These are phyloP conservation scores for Aaosphaeria arxii DNA, from an alignment of 2,329 filamentous ascomycete genomes.

Conservation along the genomic window DNA sequence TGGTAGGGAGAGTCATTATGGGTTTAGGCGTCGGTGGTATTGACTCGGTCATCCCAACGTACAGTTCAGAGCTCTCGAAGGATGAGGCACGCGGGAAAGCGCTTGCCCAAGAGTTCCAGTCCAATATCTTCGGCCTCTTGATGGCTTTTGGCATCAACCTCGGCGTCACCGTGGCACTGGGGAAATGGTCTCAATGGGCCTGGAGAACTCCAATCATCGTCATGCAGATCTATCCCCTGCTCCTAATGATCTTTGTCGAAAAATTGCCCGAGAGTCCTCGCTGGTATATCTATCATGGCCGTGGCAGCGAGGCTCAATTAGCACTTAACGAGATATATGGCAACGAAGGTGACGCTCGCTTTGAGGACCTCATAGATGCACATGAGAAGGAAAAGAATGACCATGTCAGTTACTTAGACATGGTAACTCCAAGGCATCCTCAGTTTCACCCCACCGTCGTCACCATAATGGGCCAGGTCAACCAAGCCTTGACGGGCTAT, in stretches of 20 bases:
- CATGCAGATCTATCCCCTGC: slow-evolving; percentile 59
- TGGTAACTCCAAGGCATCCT: slow-evolving; percentile 53
- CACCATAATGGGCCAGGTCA: slow-evolving; percentile 62
- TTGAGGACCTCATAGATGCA: slow-evolving; percentile 50
- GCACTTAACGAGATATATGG: slow-evolving; percentile 51
- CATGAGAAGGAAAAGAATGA: slow-evolving; percentile 51
- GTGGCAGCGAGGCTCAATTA: slow-evolving; percentile 49
- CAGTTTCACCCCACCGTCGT: slow-evolving; percentile 62
- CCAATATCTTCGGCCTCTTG: slow-evolving; percentile 61
- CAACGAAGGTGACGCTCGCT: slow-evolving; percentile 47
- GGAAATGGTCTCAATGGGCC: slow-evolving; percentile 58
- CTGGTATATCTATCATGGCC: slow-evolving; percentile 55
- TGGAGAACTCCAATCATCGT: slow-evolving; percentile 60
- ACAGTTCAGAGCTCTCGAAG: slow-evolving; percentile 56
- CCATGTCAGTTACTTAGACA: slow-evolving; percentile 53
- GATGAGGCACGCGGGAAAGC: slow-evolving; percentile 57
- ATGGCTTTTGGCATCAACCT: slow-evolving; percentile 62
- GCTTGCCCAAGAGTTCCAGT: slow-evolving; percentile 62
- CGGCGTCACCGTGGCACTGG: slow-evolving; percentile 50
- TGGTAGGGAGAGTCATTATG: slow-evolving; percentile 53
- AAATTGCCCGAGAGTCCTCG: slow-evolving; percentile 57
- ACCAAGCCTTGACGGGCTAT: slow-evolving; percentile 59
- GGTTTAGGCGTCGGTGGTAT: slow-evolving; percentile 59
- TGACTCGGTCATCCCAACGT: slow-evolving; percentile 60
- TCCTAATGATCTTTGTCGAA: slow-evolving; percentile 53